phyloP scores from a whole-genome alignment of 2,329 filamentous ascomycete species.

The Ascomycota sp. region DNA sequence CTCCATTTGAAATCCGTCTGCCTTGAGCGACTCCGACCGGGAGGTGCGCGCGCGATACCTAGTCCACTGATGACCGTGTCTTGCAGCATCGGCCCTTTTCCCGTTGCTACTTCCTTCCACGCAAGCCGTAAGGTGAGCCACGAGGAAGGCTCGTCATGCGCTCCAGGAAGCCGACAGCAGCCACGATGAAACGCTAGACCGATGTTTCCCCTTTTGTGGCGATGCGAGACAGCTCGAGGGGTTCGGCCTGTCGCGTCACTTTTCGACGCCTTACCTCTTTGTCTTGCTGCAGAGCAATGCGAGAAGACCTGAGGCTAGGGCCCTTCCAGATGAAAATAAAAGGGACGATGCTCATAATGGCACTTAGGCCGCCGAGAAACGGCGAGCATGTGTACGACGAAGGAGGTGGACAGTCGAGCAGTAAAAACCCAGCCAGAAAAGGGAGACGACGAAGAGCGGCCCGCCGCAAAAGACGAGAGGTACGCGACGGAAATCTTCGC shows the following conservation, averaged over 20 bases:
- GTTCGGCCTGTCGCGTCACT: background rate
- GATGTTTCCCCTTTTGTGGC: too few relatives aligned
- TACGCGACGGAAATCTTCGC: slow-evolving; percentile 48
- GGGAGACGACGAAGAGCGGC: slow-evolving; percentile 33
- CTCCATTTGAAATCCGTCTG: too few relatives aligned
- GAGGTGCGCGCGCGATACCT: too few relatives aligned
- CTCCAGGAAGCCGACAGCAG: too few relatives aligned
- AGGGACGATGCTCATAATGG: slow-evolving; percentile 28
- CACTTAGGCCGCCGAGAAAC: slow-evolving; percentile 30
- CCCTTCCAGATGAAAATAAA: slow-evolving; percentile 35
- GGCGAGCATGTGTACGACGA: slow-evolving; percentile 35
- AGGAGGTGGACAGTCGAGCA: slow-evolving; percentile 24
- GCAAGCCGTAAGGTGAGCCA: too few relatives aligned
- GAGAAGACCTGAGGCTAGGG: slow-evolving; percentile 37
- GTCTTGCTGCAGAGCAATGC: slow-evolving; percentile 32
- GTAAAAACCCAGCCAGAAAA: slow-evolving; percentile 46
- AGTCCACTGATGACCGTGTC: too few relatives aligned
- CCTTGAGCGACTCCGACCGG: too few relatives aligned
- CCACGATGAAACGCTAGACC: too few relatives aligned
- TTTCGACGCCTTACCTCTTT: slow-evolving; percentile 21
- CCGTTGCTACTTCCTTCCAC: too few relatives aligned
- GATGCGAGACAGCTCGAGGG: too few relatives aligned
- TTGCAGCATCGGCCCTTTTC: too few relatives aligned
- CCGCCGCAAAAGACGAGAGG: slow-evolving; percentile 54
- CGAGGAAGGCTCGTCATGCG: too few relatives aligned